Evolutionary conservation across 2,329 filamentous ascomycete species (phyloP).

Genomic region (Cercospora zeae-maydis): DNA sequence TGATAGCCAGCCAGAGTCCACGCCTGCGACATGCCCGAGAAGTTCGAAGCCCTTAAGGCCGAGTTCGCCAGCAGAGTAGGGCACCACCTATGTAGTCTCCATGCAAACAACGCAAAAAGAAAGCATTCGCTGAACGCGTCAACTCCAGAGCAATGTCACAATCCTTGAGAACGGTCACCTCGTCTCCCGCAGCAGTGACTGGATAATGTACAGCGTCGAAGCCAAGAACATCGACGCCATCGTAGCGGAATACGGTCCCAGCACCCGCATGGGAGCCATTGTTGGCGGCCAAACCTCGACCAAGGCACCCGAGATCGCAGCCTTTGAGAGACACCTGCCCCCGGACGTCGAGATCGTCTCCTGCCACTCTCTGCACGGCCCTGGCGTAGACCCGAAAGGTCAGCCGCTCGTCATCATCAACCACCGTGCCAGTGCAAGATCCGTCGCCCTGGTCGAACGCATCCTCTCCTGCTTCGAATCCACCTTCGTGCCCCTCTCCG

Average conservation of each 20-base stretch:
- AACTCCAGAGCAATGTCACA: slow-evolving; percentile 68
- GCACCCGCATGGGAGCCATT: slow-evolving; percentile 90
- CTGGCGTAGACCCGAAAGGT: slow-evolving; percentile 78
- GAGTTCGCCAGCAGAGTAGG: slow-evolving; percentile 87
- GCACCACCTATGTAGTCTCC: slow-evolving; percentile 32
- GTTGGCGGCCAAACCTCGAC: slow-evolving; percentile 97
- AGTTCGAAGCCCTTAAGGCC: slow-evolving; percentile 72
- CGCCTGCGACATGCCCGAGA: slow-evolving; percentile 89
- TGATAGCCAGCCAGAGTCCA: slow-evolving; percentile 68
- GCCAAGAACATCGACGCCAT: slow-evolving; percentile 84
- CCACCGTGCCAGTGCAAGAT: slow-evolving; percentile 76
- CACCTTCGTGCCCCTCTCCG: slow-evolving; percentile 82
- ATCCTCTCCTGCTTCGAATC: slow-evolving; percentile 81
- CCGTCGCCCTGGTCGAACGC: slow-evolving; percentile 72
- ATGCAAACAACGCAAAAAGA: slow-evolving; percentile 20
- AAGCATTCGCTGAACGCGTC: slow-evolving; percentile 41
- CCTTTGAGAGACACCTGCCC: slow-evolving; percentile 86
- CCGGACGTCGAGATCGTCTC: slow-evolving; percentile 88
- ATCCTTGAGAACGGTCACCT: slow-evolving; percentile 92
- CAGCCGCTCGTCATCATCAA: slow-evolving; percentile 93
- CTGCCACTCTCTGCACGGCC: slow-evolving; percentile 94
- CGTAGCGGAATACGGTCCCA: slow-evolving; percentile 85
- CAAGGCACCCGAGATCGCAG: slow-evolving; percentile 92
- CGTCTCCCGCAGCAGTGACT: slow-evolving; percentile 94
- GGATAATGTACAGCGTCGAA: slow-evolving; percentile 98